Evolutionary conservation across 1,284 basidiomycete genomes (phyloP).

Genomic region (Heliocybe sulcata): DNA sequence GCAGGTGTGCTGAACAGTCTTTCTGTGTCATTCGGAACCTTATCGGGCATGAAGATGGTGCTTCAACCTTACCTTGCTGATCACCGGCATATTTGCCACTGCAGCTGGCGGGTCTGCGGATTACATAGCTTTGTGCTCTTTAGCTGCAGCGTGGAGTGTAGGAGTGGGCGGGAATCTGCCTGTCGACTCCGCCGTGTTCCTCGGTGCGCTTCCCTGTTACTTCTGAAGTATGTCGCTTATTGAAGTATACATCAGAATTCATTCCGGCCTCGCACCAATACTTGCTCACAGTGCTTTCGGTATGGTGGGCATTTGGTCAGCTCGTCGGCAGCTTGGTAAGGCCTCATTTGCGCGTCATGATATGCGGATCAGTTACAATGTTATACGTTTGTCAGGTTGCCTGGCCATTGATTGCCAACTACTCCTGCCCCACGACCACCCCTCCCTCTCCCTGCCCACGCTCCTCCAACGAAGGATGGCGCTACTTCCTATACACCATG

Average conservation of each 20-base stretch:
- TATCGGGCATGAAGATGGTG: conserved; percentile 38
- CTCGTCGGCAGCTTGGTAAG: conserved; percentile 49
- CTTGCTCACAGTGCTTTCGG: conserved; percentile 52
- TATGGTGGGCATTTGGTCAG: conserved; percentile 63
- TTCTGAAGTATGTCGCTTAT: not conserved
- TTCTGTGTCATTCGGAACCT: not conserved
- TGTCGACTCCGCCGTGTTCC: conserved; percentile 74
- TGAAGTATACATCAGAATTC: conserved; percentile 33
- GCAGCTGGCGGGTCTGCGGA: conserved; percentile 53
- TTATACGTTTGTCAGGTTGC: conserved; percentile 33
- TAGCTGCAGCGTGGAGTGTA: conserved; percentile 50
- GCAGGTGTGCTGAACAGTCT: conserved; percentile 26
- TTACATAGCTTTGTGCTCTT: conserved; percentile 40
- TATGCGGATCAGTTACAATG: not conserved
- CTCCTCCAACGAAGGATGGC: conserved; percentile 61
- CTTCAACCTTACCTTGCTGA: conserved; percentile 71
- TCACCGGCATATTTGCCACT: conserved; percentile 62
- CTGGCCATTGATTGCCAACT: conserved; percentile 61
- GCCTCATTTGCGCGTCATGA: conserved; percentile 7
- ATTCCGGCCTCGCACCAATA: conserved; percentile 56
- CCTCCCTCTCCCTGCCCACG: conserved; percentile 32
- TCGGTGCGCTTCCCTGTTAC: conserved; percentile 38
- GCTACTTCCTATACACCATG: conserved; percentile 59
- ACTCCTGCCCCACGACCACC: conserved; percentile 39
- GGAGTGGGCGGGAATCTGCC: conserved; percentile 72